A percentile compares a stretch with the other conserved stretches of the same genome.
Evolutionary conservation across 768 basidiomycete genomes (phyloP).

Genomic region (Xerocomellus amylosporus): DNA sequence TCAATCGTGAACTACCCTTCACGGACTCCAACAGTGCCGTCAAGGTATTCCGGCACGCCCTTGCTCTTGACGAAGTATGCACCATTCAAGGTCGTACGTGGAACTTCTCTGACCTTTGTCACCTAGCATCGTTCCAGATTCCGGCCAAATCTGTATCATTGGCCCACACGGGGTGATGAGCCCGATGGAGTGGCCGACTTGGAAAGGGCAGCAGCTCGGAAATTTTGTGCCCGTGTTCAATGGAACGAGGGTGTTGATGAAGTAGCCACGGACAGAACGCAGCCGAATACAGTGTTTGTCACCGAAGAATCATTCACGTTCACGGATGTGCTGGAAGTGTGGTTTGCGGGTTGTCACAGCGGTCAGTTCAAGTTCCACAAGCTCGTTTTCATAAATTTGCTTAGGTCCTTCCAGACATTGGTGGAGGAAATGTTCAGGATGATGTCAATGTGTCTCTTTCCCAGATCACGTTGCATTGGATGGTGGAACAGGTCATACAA

Average conservation of each 20-base stretch:
- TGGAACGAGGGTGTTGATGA: not conserved
- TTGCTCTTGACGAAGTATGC: constrained; percentile 71
- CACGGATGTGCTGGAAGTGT: constrained; percentile 70
- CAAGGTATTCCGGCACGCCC: constrained; percentile 71
- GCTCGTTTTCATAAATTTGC: not conserved
- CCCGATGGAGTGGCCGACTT: constrained; percentile 17
- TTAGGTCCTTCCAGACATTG: constrained; percentile 50
- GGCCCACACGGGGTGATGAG: constrained; percentile 27
- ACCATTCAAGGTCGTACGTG: not conserved
- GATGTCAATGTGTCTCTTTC: constrained; percentile 41
- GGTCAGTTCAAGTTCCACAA: constrained; percentile 41
- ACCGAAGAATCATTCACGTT: not conserved
- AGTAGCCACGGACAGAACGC: not conserved
- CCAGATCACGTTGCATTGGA: constrained; percentile 71
- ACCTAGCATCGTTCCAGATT: constrained; percentile 64
- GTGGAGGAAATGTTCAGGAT: constrained; percentile 59
- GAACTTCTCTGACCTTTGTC: constrained; percentile 9
- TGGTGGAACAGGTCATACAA: constrained; percentile 63
- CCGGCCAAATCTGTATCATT: constrained; percentile 60
- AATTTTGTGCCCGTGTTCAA: not conserved
- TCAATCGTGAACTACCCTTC: constrained; percentile 62
- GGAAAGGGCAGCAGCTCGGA: not conserved
- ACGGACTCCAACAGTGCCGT: constrained; percentile 60
- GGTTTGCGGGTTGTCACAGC: constrained; percentile 73
- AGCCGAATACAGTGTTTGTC: not conserved